Evolutionary conservation across 805 yeast genomes (phyloP).

Genomic region (Komagataella populi): DNA sequence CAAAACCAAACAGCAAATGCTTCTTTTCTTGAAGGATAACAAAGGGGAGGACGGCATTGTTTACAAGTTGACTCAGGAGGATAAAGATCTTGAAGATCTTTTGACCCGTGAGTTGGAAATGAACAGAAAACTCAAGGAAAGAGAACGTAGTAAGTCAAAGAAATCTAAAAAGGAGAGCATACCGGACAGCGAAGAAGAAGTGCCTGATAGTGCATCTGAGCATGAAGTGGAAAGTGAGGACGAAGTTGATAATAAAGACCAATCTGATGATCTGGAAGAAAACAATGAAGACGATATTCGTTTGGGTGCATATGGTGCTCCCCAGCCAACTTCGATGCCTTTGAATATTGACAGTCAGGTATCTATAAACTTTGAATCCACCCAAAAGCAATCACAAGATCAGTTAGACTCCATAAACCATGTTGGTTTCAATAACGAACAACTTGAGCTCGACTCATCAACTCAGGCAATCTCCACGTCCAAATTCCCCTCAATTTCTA

Average conservation of each 20-base stretch:
- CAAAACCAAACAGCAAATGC: constrained; percentile 1
- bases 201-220: constrained; percentile 12
- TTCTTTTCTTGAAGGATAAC: background rate
- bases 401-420: constrained; percentile 7
- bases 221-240: constrained; percentile 6
- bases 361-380: background rate
- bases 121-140: constrained; percentile 4
- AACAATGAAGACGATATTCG: constrained; percentile 10
- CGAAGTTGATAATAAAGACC: background rate
- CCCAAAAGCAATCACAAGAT: constrained; percentile 3
- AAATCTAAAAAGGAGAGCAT: constrained; percentile 8
- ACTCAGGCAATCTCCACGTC: background rate
- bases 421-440: constrained; percentile 10
- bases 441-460: background rate
- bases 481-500: background rate
- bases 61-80: constrained; percentile 4
- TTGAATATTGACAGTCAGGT: background rate
- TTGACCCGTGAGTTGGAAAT: constrained; percentile 11
- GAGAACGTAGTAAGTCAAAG: constrained; percentile 6
- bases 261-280: constrained; percentile 9
- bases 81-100: constrained; percentile 7
- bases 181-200: constrained; percentile 11
- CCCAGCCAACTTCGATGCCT: background rate
- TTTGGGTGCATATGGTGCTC: constrained; percentile 4
- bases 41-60: background rate